These are phyloP conservation scores for Tremella mesenterica DNA, from an alignment of 768 basidiomycete species.

Conservation along the genomic window DNA sequence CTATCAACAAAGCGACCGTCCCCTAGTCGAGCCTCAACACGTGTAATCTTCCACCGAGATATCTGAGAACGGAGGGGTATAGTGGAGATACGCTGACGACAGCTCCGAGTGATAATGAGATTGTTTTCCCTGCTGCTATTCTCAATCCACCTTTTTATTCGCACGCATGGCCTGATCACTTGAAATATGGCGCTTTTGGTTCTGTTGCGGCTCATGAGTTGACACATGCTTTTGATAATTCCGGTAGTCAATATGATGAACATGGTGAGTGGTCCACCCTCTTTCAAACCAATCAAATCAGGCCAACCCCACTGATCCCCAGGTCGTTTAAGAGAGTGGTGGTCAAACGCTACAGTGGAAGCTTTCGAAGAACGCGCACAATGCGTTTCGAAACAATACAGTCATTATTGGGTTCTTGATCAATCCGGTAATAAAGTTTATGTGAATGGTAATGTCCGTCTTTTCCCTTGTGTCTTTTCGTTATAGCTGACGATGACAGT, in stretches of 20 bases:
- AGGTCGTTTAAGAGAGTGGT: constrained; percentile 33
- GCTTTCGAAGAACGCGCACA: constrained; percentile 73
- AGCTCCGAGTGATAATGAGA: constrained; percentile 81
- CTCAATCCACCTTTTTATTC: constrained; percentile 86
- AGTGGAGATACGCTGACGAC: constrained; percentile 70
- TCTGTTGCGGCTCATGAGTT: constrained; percentile 87
- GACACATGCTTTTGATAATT: constrained; percentile 54
- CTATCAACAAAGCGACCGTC: too few relatives aligned
- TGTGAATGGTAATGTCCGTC: constrained; percentile 61
- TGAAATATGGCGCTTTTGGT: constrained; percentile 87
- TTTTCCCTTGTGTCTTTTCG: constrained; percentile 50
- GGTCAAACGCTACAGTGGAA: constrained; percentile 54
- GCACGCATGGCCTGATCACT: constrained; percentile 73
- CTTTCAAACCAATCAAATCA: not conserved
- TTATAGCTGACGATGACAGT: constrained; percentile 11
- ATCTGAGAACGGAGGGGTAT: too few relatives aligned
- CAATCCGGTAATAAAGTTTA: constrained; percentile 73
- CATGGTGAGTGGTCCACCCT: constrained; percentile 56
- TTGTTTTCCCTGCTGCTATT: constrained; percentile 90
- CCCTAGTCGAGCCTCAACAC: too few relatives aligned
- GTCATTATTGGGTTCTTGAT: constrained; percentile 74
- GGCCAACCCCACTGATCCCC: not conserved
- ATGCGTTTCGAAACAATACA: constrained; percentile 87
- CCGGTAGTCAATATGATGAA: constrained; percentile 83
- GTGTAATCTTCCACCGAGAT: too few relatives aligned